Percentiles rank a stretch among this genome's conserved stretches.
phyloP scores from a whole-genome alignment of 305 asterid genomes.

The Fraxinus latifolia region DNA sequence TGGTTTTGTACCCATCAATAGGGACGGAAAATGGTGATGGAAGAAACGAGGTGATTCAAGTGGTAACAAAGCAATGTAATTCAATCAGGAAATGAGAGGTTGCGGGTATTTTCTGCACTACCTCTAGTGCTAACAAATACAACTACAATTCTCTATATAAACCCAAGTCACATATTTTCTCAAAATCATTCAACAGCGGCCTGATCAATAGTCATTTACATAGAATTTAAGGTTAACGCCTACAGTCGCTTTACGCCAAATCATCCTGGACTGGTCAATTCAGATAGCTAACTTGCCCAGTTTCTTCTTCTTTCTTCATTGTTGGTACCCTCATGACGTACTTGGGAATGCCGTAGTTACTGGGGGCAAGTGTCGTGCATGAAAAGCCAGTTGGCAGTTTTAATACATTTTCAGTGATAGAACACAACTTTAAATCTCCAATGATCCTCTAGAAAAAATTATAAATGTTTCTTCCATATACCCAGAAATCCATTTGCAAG shows the following conservation, averaged over 20 bases:
- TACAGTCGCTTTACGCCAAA: neutral
- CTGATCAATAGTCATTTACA: neutral
- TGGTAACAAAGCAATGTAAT: neutral
- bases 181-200: neutral
- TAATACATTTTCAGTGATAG: neutral
- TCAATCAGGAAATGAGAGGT: neutral
- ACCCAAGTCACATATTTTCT: neutral
- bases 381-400: neutral
- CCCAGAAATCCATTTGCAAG: slow-evolving; percentile 59
- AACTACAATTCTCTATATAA: neutral
- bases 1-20: neutral
- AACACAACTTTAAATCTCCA: neutral
- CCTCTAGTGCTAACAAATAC: neutral
- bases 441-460: neutral
- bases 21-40: neutral
- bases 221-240: neutral
- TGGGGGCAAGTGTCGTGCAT: neutral
- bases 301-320: neutral
- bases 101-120: neutral
- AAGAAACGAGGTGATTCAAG: neutral
- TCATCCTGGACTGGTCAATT: neutral
- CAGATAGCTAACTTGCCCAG: neutral
- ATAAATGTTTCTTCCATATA: slow-evolving; percentile 51
- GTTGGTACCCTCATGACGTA: neutral
- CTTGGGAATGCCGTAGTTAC: neutral